Base-by-base conservation (phyloP, 1,284 basidiomycete genomes). In the Laetiporus sulphureus region DNA sequence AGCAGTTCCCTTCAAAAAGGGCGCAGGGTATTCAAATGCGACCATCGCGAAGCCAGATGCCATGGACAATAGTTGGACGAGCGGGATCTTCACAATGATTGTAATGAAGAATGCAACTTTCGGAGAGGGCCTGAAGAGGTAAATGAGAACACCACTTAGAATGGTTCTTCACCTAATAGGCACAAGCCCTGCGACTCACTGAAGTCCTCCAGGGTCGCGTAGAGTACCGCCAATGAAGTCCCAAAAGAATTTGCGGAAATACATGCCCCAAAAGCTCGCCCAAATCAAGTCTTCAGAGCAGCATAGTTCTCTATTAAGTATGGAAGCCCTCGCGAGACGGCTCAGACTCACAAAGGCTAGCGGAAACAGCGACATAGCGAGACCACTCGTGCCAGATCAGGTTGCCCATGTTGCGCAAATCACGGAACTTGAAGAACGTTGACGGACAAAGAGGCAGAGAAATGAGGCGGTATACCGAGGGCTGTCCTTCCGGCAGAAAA, bases 221-320 rank as follows among this genome's bases (percentile, higher is more conserved):
- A 83, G 51, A 53, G 71, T 79, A 38, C 84, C 84, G 47, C 73
- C 73, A 13, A 84, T 63, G 54, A 87, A 84, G 67, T 93, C 91
- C 81, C 85, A 92, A 67, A 92, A 90, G 73, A 88, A 92, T 65
- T 93, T 92, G 63, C 88, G 85, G 67, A 79, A 91, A 52, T 86
- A 68, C 11, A 91, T 62, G 16, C 78, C 89, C 66, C 74, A 91
- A 63, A 86, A 83, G 24, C 72, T 67, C 18, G 83, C 78, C 89
- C 87, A 91, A 3, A 89, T 66, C 42, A 79, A 76, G 61, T 88
- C 88, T 91, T 46, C 5, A 32, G 24, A 44, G 38, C 36, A 39
- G 13, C 25, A 27, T 27, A 8, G 25, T 27, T 13, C 25, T 8
- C 25, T 13, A 13, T 27, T 27, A 27, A 27, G 7, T 27, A 13